Base-by-base conservation (phyloP, 1,139 yeast genomes). In the Wickerhamomyces sp. region DNA sequence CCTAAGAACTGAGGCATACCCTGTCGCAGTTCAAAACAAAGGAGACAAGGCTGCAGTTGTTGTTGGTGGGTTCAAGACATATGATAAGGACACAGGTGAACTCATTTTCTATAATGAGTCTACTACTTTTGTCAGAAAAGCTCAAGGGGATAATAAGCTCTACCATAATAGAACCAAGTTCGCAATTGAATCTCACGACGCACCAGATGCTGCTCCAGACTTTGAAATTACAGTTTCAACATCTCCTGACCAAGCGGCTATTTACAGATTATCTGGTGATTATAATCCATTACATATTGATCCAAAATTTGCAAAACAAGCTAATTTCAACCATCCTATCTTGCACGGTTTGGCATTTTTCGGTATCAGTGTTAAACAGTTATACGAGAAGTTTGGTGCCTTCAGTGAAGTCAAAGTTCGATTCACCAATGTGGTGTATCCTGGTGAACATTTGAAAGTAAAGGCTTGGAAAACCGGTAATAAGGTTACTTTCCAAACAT, bases 271-370 rank as follows among this genome's bases (percentile, higher is more conserved):
- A 53, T 84, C 93, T 53, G 98, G 97, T 51, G 99, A 93, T 72
- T 83, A 82, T 67, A 93, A 93, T 68, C 98, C 98, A 53, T 77
- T 93, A 59, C 99, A 93, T 69, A 84, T 93, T 64, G 98, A 93
- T 67, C 97, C 98, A 34, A 73, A 68, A 37, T 86, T 91, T 67
- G 97, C 98, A 31, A 79, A 84, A 54, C 89, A 89, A 51, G 98
- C 95, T 46, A 85, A 85, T 54, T 93, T 91, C 68, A 83, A 83
- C 43, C 71, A 72, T 52, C 99, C 98, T 48, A 93, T 93, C 59
- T 76, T 93, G 57, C 99, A 93, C 68, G 99, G 99, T 44, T 76
- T 93, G 70, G 85, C 95, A 63, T 78, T 90, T 40, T 81, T 88
- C 66, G 98, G 98, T 52, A 78, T 90, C 55, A 71, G 88, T 43